A percentile compares a stretch with the other conserved stretches of the same genome.
These are phyloP conservation scores for Lichenothelia convexa DNA, from an alignment of 495 filamentous ascomycete genomes.

Conservation along the genomic window DNA sequence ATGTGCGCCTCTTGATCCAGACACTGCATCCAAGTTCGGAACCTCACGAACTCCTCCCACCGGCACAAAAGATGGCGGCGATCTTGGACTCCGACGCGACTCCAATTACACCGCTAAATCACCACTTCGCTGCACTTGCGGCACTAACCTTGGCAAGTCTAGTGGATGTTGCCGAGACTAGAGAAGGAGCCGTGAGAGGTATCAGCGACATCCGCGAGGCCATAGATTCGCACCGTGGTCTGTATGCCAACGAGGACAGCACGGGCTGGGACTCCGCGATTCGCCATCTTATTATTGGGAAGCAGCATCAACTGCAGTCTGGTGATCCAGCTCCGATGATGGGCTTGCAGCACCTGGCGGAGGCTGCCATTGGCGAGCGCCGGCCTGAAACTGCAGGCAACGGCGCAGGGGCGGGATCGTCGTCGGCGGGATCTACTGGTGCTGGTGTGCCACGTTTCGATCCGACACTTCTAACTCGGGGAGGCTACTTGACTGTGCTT, in stretches of 20 bases:
- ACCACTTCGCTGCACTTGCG: slow-evolving; percentile 53
- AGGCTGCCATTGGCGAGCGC: slow-evolving; percentile 3
- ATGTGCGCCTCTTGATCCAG: slow-evolving; percentile 43
- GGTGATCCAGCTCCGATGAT: not conserved
- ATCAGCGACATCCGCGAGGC: slow-evolving; percentile 15
- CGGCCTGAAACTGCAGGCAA: no score
- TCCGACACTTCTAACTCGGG: no score
- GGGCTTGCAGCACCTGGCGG: slow-evolving; percentile 3
- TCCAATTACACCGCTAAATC: slow-evolving; percentile 44
- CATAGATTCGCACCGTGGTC: slow-evolving; percentile 28
- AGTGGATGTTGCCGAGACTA: slow-evolving; percentile 31
- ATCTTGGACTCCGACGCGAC: slow-evolving; percentile 37
- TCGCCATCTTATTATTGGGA: slow-evolving; percentile 27
- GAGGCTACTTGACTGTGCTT: no score
- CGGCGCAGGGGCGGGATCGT: no score
- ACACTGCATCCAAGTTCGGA: slow-evolving; percentile 36
- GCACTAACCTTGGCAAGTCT: slow-evolving; percentile 51
- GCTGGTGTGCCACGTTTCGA: no score
- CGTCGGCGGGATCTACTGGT: no score
- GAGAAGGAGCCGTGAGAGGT: slow-evolving; percentile 22
- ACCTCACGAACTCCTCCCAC: slow-evolving; percentile 41
- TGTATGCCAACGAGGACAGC: slow-evolving; percentile 20
- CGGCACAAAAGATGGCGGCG: slow-evolving; percentile 37
- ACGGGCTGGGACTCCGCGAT: slow-evolving; percentile 28
- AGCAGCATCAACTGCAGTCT: slow-evolving; percentile 14